Evolutionary conservation across 306 rosid genomes (phyloP), one percentile per base, ranked within the genome.

Genomic region (Acacia crassicarpa): DNA sequence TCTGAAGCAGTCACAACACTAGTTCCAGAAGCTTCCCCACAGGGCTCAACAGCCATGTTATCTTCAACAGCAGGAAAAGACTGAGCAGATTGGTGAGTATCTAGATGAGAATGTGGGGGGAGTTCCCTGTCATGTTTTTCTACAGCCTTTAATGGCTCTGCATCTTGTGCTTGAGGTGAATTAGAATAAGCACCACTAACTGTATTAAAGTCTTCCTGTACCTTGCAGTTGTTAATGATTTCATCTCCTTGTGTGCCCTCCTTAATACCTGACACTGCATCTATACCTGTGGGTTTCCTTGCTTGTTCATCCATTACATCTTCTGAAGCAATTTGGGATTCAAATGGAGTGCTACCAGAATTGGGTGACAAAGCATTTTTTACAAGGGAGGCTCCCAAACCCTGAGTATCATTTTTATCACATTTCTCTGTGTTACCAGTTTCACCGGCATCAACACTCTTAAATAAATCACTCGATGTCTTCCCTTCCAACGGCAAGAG

Each of bases 1-100:
- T 85, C 90, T 73, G 83, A 78, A 77, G 78, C 81, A 75, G 88
- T 67, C 83, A 79, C 78, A 49, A 85, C 78, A 83, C 82, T 76
- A 76, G 78, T 48, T 79, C 44, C 89, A 48, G 86, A 76, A 22
- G 84, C 83, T 73, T 70, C 88, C 62, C 74, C 89, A 35, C 44
- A 83, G 58, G 76, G 79, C 72, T 71, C 87, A 83, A 73, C 75
- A 51, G 82, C 63, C 27, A 8, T 25, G 11, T 62, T 62, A 62
- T 62, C 66, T 76, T 67, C 87, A 83, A 72, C 77, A 51, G 81
- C 63, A 53, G 81, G 68, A 46, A 45, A 82, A 71, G 54, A 77
- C 40, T 56, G 87, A 75, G 81, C 74, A 79, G 86, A 86, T 81
- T 88, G 45, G 72, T 82, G 82, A 4, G 81, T 53, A 73, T 78